Evolutionary conservation across 306 rosid genomes (phyloP).

Genomic region (Malus fusca): DNA sequence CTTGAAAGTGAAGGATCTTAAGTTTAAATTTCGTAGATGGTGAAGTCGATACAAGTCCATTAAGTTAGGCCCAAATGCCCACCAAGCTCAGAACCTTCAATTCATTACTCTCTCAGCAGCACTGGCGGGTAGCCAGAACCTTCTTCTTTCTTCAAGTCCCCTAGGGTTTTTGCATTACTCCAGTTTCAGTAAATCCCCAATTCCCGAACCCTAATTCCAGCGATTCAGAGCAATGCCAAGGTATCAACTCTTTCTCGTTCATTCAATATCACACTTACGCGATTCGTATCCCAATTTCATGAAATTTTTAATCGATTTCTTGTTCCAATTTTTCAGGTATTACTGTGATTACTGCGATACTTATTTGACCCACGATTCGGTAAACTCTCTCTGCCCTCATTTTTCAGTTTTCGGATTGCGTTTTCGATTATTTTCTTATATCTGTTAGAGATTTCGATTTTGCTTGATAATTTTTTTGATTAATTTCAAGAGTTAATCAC

Average conservation of each 20-base stretch:
- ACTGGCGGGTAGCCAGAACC: neutral
- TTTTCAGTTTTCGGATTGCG: neutral
- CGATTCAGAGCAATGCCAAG: conserved; percentile 16
- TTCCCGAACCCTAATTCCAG: neutral
- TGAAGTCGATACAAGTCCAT: neutral
- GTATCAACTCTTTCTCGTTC: neutral
- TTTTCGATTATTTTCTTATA: neutral
- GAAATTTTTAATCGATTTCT: neutral
- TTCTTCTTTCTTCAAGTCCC: neutral
- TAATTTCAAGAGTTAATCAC: neutral
- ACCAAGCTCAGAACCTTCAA: neutral
- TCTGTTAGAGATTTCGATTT: neutral
- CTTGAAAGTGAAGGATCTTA: fast-evolving
- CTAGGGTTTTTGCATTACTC: conserved; percentile 6
- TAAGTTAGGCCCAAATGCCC: neutral
- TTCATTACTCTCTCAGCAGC: neutral
- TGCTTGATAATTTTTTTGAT: neutral
- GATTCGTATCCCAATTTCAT: neutral
- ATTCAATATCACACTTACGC: neutral
- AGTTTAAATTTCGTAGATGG: fast-evolving
- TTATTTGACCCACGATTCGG: conserved; percentile 82
- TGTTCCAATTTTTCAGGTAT: conserved; percentile 34
- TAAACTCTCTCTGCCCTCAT: conserved; percentile 11
- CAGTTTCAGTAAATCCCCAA: neutral
- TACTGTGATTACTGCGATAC: conserved; percentile 91